These are phyloP conservation scores for Cenchrus americanus DNA, from an alignment of 176 grass and related monocot genomes.

Conservation along the genomic window DNA sequence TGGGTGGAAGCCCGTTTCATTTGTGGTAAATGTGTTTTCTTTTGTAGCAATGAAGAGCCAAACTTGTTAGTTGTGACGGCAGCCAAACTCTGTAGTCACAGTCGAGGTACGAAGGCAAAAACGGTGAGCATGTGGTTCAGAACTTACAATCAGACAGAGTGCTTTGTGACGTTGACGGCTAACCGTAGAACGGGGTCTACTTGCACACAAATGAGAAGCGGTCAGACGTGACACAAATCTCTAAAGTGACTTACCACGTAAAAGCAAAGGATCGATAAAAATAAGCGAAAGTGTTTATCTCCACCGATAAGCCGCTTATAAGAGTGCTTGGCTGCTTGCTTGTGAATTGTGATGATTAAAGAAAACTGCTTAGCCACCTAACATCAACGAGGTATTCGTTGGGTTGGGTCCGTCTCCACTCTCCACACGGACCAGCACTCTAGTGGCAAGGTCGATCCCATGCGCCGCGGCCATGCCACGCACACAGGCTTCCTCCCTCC, in stretches of 20 bases:
- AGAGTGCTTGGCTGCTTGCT: no score
- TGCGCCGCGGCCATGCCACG: background rate
- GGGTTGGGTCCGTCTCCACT: background rate
- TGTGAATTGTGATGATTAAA: no score
- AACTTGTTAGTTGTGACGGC: background rate
- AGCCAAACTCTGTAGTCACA: no score
- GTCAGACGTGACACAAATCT: no score
- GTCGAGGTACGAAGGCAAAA: no score
- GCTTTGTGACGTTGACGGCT: no score
- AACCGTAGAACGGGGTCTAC: background rate
- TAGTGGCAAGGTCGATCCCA: background rate
- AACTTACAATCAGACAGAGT: no score
- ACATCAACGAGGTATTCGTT: background rate
- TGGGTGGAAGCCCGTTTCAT: background rate
- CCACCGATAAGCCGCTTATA: no score
- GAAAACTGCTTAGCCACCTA: constrained; percentile 6
- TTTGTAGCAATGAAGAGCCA: background rate
- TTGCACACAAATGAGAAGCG: background rate
- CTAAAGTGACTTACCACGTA: no score
- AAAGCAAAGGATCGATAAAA: no score
- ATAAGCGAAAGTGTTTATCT: no score
- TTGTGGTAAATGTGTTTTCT: background rate
- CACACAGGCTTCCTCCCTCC: background rate
- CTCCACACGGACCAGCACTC: background rate
- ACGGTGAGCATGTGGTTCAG: no score